Evolutionary conservation across 331 rosid species (phyloP), one percentile per base, ranked within the genome.

Genomic region (Prunus yedoensis): DNA sequence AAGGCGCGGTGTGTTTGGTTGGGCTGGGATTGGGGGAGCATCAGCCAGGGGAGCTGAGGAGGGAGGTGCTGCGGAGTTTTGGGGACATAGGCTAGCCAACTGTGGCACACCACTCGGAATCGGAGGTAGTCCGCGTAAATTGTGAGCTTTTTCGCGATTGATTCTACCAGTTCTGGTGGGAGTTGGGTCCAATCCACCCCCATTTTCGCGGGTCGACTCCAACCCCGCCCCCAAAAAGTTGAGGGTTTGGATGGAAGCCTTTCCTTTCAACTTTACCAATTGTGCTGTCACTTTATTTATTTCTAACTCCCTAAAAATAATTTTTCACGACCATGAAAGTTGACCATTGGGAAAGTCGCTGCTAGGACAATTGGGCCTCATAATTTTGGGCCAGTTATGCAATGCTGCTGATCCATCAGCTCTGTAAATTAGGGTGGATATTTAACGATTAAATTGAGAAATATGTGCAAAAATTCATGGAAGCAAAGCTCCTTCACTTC

Each of bases 41-140:
- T 82, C 64, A 88, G 91, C 82, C 90, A 91, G 0, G 96, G 97
- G 49, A 88, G 91, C 60, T 92, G 96, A 3, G 91, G 90, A 58
- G 89, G 89, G 21, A 91, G 97, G 68, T 83, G 85, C 51, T 16
- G 35, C 43, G 93, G 97, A 67, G 41, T 79, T 67, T 77, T 68
- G 12, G 86, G 86, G 46, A 82, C 52, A 20, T 85, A 80, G 21
- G 81, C 69, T 38, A 79, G 88, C 87, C 90, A 89, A 68, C 69
- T 85, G n/a, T 58, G 80, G 57, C 91, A 89, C 1, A 87, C 86
- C 45, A 49, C 71, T 25, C 90, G 84, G 71, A 86, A 87, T 73
- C 86, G 87, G 77, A 91, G 67, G 59, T 89, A 87, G 66, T 91
- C 88, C 46, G 53, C 35, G 68, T 83, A 91, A 74, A 82, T 30